These are phyloP conservation scores for Metschnikowia cubensis DNA, from an alignment of 805 yeast genomes.

Conservation along the genomic window DNA sequence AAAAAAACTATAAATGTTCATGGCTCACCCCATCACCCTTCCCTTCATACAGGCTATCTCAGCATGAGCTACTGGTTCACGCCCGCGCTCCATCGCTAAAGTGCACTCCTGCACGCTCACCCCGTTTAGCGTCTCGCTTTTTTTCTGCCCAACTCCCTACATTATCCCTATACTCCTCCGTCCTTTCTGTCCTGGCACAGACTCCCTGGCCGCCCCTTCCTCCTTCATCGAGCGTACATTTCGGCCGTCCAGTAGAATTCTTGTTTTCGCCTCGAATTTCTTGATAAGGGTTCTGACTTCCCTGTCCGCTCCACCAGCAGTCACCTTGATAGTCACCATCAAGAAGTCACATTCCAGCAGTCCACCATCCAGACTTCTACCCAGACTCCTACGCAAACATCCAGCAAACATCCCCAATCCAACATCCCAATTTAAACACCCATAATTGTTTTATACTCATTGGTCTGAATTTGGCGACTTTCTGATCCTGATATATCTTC, in stretches of 20 bases:
- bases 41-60: too few species aligned
- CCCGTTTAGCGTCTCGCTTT: conserved; percentile 3
- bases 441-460: too few species aligned
- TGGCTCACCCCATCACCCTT: too few species aligned
- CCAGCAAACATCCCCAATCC: background rate
- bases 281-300: background rate
- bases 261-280: background rate
- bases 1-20: too few species aligned
- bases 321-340: too few species aligned
- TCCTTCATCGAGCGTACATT: background rate
- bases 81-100: conserved; percentile 3
- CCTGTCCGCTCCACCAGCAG: too few species aligned
- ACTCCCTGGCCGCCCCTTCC: background rate
- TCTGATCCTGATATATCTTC: too few species aligned
- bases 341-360: too few species aligned
- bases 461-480: too few species aligned
- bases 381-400: too few species aligned
- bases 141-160: conserved; percentile 5
- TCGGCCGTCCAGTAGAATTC: background rate
- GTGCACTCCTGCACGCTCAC: conserved; percentile 6
- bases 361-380: too few species aligned
- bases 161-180: background rate
- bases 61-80: background rate
- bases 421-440: background rate
- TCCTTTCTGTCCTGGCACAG: conserved; percentile 1